These are phyloP conservation scores for Globisporangium yorkense DNA, from an alignment of 352 stramenopile genomes.

Conservation along the genomic window DNA sequence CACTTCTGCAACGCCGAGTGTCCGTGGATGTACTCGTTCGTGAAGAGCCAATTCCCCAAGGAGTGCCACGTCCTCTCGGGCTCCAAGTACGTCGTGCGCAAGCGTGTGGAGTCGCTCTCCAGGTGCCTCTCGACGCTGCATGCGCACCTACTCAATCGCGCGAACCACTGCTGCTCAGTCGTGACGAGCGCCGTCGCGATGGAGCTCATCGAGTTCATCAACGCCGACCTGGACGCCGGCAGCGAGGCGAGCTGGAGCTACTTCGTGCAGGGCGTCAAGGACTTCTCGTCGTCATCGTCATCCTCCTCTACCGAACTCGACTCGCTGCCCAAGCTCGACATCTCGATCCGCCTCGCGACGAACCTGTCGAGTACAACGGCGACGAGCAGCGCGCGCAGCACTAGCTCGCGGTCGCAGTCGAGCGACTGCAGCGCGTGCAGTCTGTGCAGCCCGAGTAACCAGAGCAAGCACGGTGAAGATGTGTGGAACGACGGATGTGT, in stretches of 20 bases:
- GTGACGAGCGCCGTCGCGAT: constrained; percentile 8
- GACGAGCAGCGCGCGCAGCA: neutral
- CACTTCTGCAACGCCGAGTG: constrained; percentile 11
- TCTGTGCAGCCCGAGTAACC: constrained; percentile 2
- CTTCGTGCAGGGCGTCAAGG: too few relatives aligned
- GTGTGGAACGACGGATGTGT: too few relatives aligned
- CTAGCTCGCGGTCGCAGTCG: neutral
- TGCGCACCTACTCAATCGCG: constrained; percentile 8
- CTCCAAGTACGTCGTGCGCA: constrained; percentile 3
- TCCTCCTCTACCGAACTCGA: too few relatives aligned
- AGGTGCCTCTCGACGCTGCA: constrained; percentile 13
- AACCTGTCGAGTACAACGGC: neutral
- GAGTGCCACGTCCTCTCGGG: constrained; percentile 5
- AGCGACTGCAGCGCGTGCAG: neutral
- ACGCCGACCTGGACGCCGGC: neutral
- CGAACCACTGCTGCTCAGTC: constrained; percentile 15
- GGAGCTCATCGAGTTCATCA: constrained; percentile 7
- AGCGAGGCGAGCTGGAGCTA: neutral
- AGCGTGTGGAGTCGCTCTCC: constrained; percentile 9
- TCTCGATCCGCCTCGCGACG: too few relatives aligned
- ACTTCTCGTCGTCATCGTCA: too few relatives aligned
- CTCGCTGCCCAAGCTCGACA: neutral
- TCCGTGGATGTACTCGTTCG: constrained; percentile 16
- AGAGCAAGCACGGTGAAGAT: neutral
- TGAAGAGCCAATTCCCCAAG: constrained; percentile 16